Conservation (phyloP, 1,139 yeast species). For the Zygoascus meyerae region DNA sequence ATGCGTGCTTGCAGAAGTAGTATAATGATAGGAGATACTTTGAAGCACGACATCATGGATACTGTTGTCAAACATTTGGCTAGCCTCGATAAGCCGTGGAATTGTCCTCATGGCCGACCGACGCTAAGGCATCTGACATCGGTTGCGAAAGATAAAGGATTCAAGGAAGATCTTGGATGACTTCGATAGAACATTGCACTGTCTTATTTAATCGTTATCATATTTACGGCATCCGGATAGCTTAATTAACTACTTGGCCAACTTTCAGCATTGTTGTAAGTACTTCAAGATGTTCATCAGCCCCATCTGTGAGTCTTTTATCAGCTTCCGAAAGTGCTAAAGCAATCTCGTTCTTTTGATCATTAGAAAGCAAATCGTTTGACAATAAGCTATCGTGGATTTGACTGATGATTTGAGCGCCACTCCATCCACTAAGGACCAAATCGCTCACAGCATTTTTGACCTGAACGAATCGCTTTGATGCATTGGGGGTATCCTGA, state of each 20-base stretch:
- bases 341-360: constrained; percentile 61
- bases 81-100: constrained; percentile 87
- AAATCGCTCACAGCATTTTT: constrained; percentile 48
- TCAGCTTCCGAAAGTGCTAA: constrained; percentile 69
- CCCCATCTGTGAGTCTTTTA: constrained; percentile 69
- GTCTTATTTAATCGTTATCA: not conserved
- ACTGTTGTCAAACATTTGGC: constrained; percentile 64
- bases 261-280: constrained; percentile 62
- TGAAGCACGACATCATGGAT: constrained; percentile 55
- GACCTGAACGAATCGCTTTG: constrained; percentile 38
- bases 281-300: constrained; percentile 84
- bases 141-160: constrained; percentile 1
- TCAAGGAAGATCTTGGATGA: constrained; percentile 2
- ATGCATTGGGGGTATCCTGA: constrained; percentile 7
- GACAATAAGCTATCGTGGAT: constrained; percentile 67
- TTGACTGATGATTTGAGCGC: constrained; percentile 70
- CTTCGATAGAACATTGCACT: not conserved
- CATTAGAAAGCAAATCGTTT: constrained; percentile 49
- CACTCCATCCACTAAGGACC: constrained; percentile 80
- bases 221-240: not conserved
- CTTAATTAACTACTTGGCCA: constrained; percentile 19
- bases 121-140: constrained; percentile 75
- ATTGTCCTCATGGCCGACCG: constrained; percentile 98
- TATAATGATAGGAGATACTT: constrained; percentile 84
- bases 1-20: constrained; percentile 93